These are phyloP conservation scores for Sporothrix schenckii DNA, from an alignment of 2,329 filamentous ascomycete species.

Conservation along the genomic window DNA sequence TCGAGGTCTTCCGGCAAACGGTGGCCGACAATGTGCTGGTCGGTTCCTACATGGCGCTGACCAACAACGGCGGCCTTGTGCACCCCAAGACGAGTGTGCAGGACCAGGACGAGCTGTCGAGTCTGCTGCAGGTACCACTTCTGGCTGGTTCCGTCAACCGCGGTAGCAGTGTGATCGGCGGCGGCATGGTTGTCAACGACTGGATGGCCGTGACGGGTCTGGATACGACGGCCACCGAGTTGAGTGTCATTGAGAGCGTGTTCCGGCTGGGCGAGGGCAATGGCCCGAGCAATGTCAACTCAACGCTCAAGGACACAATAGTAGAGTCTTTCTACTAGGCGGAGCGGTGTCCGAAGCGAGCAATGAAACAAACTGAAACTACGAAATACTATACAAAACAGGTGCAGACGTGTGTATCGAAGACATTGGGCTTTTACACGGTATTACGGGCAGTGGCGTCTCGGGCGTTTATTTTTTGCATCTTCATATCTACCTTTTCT, in stretches of 20 bases:
- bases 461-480: conserved; percentile 26
- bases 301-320: conserved; percentile 92
- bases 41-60: conserved; percentile 93
- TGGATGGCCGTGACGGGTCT: conserved; percentile 94
- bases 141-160: conserved; percentile 94
- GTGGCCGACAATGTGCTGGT: conserved; percentile 96
- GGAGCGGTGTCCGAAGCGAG: conserved; percentile 25
- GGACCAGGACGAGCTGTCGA: conserved; percentile 96
- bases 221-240: conserved; percentile 94
- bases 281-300: conserved; percentile 76
- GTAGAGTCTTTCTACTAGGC: conserved; percentile 96
- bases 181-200: conserved; percentile 95
- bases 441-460: conserved; percentile 30
- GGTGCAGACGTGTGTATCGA: not conserved
- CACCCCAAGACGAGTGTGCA: conserved; percentile 97
- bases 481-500: conserved; percentile 8
- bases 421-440: not conserved
- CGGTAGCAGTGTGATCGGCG: conserved; percentile 91
- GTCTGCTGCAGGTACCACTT: conserved; percentile 89
- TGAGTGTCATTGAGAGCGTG: conserved; percentile 94
- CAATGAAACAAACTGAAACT: not conserved
- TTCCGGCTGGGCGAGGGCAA: conserved; percentile 90
- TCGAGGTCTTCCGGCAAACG: conserved; percentile 91
- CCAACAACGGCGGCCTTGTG: conserved; percentile 94
- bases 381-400: conserved; percentile 9